Evolutionary conservation across 2,329 filamentous ascomycete species (phyloP), one percentile per base, ranked within the genome.

Genomic region (Trichoderma koningii): DNA sequence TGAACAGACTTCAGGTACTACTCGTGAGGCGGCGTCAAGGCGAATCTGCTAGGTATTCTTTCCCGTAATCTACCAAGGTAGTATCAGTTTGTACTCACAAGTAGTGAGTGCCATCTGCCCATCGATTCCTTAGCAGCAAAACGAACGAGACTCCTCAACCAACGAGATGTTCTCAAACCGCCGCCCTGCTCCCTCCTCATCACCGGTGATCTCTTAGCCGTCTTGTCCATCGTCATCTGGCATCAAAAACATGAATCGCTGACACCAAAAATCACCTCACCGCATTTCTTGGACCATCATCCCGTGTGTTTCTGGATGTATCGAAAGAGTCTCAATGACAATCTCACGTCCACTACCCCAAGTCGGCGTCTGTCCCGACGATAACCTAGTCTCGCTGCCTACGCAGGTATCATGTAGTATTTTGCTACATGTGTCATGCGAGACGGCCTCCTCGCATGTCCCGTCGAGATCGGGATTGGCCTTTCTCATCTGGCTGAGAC

Each of bases 371-470:
- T 66, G 51, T 66, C 64, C 64, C 67, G 67, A 64, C 7, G 64
- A 63, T 68, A 64, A 57, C 67, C 66, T 68, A 66, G 66, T 55
- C 53, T 47, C 55, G 66, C 66, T 55, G 2, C 50, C 59, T 38
- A 5, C 10, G 10, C 7, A 30, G 30, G 30, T 38, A 38, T 38
- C 34, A 38, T 38, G 34, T 38, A 14, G 34, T 23, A 23, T 23
- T 23, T 38, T 14, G 34, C 34, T 9, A 38, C 28, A 55, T n/a
- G 26, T 47, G 55, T 63, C 50, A 63, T 63, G 59, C 59, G 59
- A 60, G 68, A 73, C 41, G 66, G 57, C 17, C 66, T 38, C 44
- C 34, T 55, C 42, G 17, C n/a, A 28, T 53, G 21, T 14, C 38
- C 38, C 30, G 41, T 52, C n/a, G 41, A 61, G 47, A 19, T 51